Percentiles rank a stretch among this genome's conserved stretches.
phyloP scores from a whole-genome alignment of 2,329 filamentous ascomycete species.

The Exophiala dermatitidis region DNA sequence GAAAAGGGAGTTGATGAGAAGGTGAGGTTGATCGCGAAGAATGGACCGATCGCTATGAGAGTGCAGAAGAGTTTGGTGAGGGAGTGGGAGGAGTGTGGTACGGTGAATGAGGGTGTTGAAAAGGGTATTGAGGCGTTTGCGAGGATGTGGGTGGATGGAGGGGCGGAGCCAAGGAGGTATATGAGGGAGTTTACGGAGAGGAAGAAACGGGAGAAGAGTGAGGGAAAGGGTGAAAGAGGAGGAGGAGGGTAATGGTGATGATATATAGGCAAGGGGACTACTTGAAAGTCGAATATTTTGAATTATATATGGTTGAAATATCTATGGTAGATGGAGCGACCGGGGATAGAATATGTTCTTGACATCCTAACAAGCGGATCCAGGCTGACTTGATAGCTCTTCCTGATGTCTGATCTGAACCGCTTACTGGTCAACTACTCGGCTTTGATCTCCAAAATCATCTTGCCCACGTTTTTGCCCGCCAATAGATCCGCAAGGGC shows the following conservation, averaged over 20 bases:
- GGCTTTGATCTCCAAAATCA: neutral
- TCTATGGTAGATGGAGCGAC: too few relatives aligned
- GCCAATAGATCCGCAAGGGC: conserved; percentile 50
- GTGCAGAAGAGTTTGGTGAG: conserved; percentile 21
- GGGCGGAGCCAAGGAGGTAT: conserved; percentile 10
- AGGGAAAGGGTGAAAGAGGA: neutral
- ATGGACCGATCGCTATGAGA: conserved; percentile 11
- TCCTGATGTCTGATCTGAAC: too few relatives aligned
- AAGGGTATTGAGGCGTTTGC: conserved; percentile 30
- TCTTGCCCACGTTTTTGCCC: conserved; percentile 61
- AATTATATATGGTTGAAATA: too few relatives aligned
- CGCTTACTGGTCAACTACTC: neutral
- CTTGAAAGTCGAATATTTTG: too few relatives aligned
- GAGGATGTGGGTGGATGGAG: conserved; percentile 12
- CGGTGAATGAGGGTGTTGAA: conserved; percentile 24
- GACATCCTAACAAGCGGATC: too few relatives aligned
- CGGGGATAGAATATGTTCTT: too few relatives aligned
- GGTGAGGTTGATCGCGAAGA: neutral
- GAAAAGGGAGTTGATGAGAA: neutral
- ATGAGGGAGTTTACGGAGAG: conserved; percentile 7
- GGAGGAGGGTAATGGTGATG: neutral
- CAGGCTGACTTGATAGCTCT: too few relatives aligned
- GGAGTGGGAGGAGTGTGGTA: conserved; percentile 28
- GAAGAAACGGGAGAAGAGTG: neutral
- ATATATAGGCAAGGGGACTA: too few relatives aligned